Evolutionary conservation across 345 rosid species (phyloP), one percentile per base, ranked within the genome.

Genomic region (Citrus medica): DNA sequence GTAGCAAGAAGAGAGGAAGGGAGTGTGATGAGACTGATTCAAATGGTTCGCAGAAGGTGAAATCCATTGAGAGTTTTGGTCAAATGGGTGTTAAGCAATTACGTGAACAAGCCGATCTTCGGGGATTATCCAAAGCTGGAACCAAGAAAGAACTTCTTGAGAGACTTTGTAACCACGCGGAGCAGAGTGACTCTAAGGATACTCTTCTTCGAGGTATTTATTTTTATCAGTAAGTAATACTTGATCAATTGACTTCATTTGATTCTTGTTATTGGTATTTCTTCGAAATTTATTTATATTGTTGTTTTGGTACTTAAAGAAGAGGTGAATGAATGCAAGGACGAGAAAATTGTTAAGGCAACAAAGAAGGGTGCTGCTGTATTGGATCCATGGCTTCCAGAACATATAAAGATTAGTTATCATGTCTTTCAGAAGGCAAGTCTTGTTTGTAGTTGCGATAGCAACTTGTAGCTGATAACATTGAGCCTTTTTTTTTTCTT

Each of bases 341-440:
- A 75, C 69, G 93, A 90, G 84, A 92, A 87, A 81, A 87, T 90
- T 9, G 90, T 93, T 27, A 89, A 85, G 1, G 92, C 91, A 0
- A 87, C 92, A 19, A 95, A 87, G 86, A 93, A 93, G 80, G 94
- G 94, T n/a, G 89, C 92, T n/a, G 93, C 92, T 0, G 94, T 91
- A 22, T 82, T 95, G 79, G 96, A 95, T 82, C 89, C 87, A 42
- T 90, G 92, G 88, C 86, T 92, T 76, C 89, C 99, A 9, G 94
- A 93, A 81, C 83, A 91, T 53, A 84, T 93, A 75, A 92, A 92
- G 88, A 86, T 84, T 28, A 84, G 86, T 73, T 93, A 89, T 75
- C 98, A 95, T 83, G 94, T 95, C 80, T 79, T 93, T 60, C 92
- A 92, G 82, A 77, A 80, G 89, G 97, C 65, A 79, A 75, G 80